A percentile compares a stretch with the other conserved stretches of the same genome.
These are phyloP conservation scores for Onygenales sp. DNA, from an alignment of 2,329 filamentous ascomycete genomes.

Conservation along the genomic window DNA sequence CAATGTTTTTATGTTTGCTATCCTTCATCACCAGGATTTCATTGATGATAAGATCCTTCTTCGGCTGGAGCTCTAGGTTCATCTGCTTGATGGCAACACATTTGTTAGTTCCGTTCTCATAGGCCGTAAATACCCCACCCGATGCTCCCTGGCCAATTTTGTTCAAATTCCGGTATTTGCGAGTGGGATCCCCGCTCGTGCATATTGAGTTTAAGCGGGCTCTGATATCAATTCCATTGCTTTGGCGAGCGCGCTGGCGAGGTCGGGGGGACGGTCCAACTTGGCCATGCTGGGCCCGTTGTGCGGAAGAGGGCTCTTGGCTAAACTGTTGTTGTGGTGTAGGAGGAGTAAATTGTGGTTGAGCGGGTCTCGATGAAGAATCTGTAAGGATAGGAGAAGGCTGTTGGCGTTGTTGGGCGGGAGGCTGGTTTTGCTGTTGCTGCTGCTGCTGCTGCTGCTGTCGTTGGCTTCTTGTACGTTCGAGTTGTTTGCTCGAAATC, in stretches of 20 bases:
- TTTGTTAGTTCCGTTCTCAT: slow-evolving; percentile 72
- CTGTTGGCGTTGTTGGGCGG: slow-evolving; percentile 40
- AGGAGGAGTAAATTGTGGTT: slow-evolving; percentile 16
- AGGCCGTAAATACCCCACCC: slow-evolving; percentile 87
- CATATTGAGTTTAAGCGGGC: slow-evolving; percentile 80
- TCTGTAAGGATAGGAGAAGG: slow-evolving; percentile 31
- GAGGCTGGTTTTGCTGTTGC: slow-evolving; percentile 37
- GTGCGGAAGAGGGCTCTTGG: slow-evolving; percentile 26
- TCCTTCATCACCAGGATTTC: slow-evolving; percentile 99
- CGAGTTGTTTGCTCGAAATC: slow-evolving; percentile 58
- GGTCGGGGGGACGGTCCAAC: slow-evolving; percentile 55
- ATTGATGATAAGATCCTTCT: slow-evolving; percentile 98
- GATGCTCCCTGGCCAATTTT: slow-evolving; percentile 98
- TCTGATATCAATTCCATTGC: slow-evolving; percentile 71
- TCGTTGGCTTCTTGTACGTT: slow-evolving; percentile 65
- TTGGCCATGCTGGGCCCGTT: slow-evolving; percentile 23
- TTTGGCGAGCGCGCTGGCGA: slow-evolving; percentile 69
- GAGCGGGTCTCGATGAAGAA: slow-evolving; percentile 3
- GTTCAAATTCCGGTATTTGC: slow-evolving; percentile 75
- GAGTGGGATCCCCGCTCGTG: slow-evolving; percentile 77
- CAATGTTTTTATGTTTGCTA: slow-evolving; percentile 95
- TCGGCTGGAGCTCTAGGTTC: slow-evolving; percentile 96
- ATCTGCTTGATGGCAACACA: slow-evolving; percentile 99
- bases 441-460: slow-evolving; percentile 42
- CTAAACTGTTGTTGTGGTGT: slow-evolving; percentile 30